Evolutionary conservation across 2,329 filamentous ascomycete species (phyloP).

Genomic region (Fusarium multiceps): DNA sequence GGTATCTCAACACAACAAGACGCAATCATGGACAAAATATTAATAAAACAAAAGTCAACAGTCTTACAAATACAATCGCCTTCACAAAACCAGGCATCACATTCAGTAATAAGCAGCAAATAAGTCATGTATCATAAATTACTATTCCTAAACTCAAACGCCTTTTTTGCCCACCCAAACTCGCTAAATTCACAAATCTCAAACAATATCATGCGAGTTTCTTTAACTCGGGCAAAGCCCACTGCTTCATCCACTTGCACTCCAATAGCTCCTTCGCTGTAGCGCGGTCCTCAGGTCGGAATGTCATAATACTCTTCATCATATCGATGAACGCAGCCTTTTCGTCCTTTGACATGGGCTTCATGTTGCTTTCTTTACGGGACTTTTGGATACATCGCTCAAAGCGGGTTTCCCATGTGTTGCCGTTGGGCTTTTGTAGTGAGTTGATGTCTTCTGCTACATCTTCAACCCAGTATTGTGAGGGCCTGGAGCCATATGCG

Average conservation of each 20-base stretch:
- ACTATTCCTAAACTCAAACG: conserved; percentile 5
- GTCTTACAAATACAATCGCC: background rate
- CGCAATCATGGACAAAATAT: background rate
- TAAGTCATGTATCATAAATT: conserved; percentile 5
- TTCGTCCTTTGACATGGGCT: conserved; percentile 30
- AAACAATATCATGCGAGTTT: conserved; percentile 14
- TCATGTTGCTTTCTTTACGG: conserved; percentile 31
- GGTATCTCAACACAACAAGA: background rate
- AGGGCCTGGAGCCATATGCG: conserved; percentile 20
- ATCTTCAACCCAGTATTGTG: conserved; percentile 31
- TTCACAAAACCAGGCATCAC: background rate
- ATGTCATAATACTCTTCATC: conserved; percentile 37
- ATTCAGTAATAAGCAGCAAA: background rate
- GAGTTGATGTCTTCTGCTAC: conserved; percentile 12
- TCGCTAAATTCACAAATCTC: conserved; percentile 23
- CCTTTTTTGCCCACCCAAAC: conserved; percentile 22
- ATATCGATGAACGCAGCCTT: conserved; percentile 36
- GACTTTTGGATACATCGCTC: conserved; percentile 36
- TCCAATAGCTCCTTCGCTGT: conserved; percentile 30
- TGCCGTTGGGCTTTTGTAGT: background rate
- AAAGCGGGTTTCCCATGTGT: conserved; percentile 30
- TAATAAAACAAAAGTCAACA: background rate
- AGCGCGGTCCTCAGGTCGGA: conserved; percentile 29
- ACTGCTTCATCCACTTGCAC: conserved; percentile 37
- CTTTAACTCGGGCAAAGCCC: conserved; percentile 36